Evolutionary conservation across 768 basidiomycete species (phyloP).

Genomic region (Rhodotorula graminis): DNA sequence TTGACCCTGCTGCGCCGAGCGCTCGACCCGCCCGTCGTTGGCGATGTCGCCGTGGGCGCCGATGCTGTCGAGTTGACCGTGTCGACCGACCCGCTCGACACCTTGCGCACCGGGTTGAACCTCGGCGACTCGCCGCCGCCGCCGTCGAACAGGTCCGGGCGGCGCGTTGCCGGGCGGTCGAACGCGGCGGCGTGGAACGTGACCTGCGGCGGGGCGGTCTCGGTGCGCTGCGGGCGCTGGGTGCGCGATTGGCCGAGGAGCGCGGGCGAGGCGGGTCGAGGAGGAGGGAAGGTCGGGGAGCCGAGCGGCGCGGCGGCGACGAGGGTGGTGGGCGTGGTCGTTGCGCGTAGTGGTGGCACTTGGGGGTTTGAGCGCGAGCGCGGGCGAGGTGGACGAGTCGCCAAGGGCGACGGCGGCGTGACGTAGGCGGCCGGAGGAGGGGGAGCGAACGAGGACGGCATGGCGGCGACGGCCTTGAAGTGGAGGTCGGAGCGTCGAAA

Average conservation of each 20-base stretch:
- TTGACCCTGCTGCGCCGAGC: neutral
- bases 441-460: conserved; percentile 4
- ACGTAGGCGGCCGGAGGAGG: neutral
- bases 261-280: conserved; percentile 2
- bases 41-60: neutral
- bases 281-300: neutral
- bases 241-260: neutral
- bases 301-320: neutral
- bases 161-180: neutral
- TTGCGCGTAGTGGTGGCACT: neutral
- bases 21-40: no score
- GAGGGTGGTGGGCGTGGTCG: neutral
- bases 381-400: neutral
- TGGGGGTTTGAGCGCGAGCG: conserved; percentile 14
- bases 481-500: conserved; percentile 86
- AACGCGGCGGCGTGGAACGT: conserved; percentile 24
- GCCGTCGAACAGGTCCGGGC: neutral
- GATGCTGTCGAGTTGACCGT: conserved; percentile 2
- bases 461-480: conserved; percentile 73
- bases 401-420: neutral
- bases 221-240: conserved; percentile 17
- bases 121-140: neutral
- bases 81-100: conserved; percentile 25
- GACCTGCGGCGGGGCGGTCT: conserved; percentile 33
- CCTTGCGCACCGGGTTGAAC: conserved; percentile 2